phyloP scores from a whole-genome alignment of 192 early-diverging fungal species.

The Coemansia sp. region DNA sequence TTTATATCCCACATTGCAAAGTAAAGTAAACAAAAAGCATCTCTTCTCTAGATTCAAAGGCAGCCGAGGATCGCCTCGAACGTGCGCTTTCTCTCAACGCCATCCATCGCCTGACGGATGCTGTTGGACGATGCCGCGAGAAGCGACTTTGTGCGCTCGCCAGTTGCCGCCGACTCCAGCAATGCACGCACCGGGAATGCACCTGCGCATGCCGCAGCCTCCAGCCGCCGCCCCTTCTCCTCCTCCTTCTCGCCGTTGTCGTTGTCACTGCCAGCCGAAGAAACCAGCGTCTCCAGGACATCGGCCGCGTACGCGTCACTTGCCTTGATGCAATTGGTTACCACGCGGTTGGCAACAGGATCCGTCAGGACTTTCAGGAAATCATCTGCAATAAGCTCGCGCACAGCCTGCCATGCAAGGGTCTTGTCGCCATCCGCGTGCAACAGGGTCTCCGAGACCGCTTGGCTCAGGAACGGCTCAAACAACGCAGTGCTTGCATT shows the following conservation, averaged over 20 bases:
- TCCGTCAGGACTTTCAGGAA: constrained; percentile 34
- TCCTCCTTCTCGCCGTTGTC: not conserved
- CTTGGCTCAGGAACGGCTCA: constrained; percentile 66
- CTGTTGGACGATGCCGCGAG: constrained; percentile 14
- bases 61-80: constrained; percentile 22
- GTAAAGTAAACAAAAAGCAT: no score
- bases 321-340: constrained; percentile 44
- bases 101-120: constrained; percentile 13
- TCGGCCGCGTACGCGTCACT: constrained; percentile 32
- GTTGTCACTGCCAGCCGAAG: not conserved
- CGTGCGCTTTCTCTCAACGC: constrained; percentile 20
- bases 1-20: not conserved
- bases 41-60: not conserved
- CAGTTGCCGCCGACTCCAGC: constrained; percentile 45
- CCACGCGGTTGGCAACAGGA: constrained; percentile 41
- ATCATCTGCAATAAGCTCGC: constrained; percentile 18
- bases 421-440: constrained; percentile 55
- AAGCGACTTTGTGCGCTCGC: constrained; percentile 18
- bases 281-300: constrained; percentile 29
- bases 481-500: constrained; percentile 61
- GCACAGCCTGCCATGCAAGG: constrained; percentile 27
- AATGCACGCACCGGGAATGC: constrained; percentile 53
- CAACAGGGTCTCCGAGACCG: constrained; percentile 70
- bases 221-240: constrained; percentile 17
- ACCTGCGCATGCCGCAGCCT: constrained; percentile 32